Conservation (phyloP, 2,329 filamentous ascomycete genomes). For the Aphanocladium album region DNA sequence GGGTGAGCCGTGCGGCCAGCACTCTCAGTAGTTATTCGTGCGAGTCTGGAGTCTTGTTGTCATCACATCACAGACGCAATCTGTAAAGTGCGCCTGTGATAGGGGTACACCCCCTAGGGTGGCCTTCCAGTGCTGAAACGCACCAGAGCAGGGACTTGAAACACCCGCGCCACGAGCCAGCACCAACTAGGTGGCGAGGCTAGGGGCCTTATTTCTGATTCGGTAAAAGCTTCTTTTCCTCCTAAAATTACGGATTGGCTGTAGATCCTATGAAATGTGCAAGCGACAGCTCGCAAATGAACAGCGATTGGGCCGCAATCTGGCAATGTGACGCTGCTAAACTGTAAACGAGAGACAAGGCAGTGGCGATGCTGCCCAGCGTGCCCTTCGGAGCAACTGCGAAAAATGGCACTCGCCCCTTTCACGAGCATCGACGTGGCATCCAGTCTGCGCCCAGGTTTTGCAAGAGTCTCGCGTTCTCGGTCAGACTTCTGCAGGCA, state of each 20-base stretch:
- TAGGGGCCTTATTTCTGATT: neutral
- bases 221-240: neutral
- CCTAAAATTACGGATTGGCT: neutral
- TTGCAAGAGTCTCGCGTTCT: neutral
- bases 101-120: neutral
- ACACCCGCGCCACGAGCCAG: constrained; percentile 8
- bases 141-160: constrained; percentile 7
- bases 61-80: neutral
- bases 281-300: neutral
- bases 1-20: neutral
- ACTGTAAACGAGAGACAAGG: too few relatives aligned
- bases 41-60: neutral
- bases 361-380: too few relatives aligned
- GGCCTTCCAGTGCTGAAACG: neutral
- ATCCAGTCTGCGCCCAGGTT: neutral
- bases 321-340: neutral
- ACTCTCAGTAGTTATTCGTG: too few relatives aligned
- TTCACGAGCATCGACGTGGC: neutral
- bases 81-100: neutral
- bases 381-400: neutral
- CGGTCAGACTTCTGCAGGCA: neutral
- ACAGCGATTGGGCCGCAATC: neutral
- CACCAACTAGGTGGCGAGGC: neutral
- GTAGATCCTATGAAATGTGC: neutral
- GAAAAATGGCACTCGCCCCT: neutral